Percentiles rank a stretch among this genome's conserved stretches.
Conservation (phyloP, 345 rosid genomes). For the Murraya koenigii region DNA sequence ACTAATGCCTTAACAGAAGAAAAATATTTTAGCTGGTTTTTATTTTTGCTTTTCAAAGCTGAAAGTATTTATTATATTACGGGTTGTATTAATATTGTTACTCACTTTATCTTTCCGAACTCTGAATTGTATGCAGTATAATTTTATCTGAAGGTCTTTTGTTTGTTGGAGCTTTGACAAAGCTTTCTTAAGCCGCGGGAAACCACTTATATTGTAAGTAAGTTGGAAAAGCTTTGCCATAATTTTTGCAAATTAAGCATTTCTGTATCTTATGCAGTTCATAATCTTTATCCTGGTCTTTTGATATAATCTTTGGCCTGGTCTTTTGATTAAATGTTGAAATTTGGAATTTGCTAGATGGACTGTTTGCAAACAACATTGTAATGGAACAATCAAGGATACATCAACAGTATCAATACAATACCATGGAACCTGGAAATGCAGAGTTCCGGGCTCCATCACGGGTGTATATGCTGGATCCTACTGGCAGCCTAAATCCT, state of each 20-base stretch:
- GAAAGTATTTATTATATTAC: not conserved
- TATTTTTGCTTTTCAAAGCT: not conserved
- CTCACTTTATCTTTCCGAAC: not conserved
- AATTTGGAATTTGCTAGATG: not conserved
- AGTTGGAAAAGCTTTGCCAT: not conserved
- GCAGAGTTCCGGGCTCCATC: constrained; percentile 40
- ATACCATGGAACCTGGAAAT: constrained; percentile 44
- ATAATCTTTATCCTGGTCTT: not conserved
- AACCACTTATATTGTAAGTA: not conserved
- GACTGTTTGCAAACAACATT: constrained; percentile 17
- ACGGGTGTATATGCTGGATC: constrained; percentile 42
- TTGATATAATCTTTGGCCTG: not conserved
- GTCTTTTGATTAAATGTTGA: constrained; percentile 12
- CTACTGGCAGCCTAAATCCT: constrained; percentile 36
- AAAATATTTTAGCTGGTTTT: not conserved
- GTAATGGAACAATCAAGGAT: constrained; percentile 48
- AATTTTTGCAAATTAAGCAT: not conserved
- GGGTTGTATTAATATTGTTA: not conserved
- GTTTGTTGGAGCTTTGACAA: not conserved
- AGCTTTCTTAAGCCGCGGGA: not conserved
- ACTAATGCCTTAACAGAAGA: not conserved
- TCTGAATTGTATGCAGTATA: not conserved
- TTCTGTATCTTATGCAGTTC: constrained; percentile 2
- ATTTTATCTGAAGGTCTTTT: not conserved
- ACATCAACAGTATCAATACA: constrained; percentile 33